Base-by-base conservation (phyloP, 345 rosid genomes). In the Hypericum androsaemum region DNA sequence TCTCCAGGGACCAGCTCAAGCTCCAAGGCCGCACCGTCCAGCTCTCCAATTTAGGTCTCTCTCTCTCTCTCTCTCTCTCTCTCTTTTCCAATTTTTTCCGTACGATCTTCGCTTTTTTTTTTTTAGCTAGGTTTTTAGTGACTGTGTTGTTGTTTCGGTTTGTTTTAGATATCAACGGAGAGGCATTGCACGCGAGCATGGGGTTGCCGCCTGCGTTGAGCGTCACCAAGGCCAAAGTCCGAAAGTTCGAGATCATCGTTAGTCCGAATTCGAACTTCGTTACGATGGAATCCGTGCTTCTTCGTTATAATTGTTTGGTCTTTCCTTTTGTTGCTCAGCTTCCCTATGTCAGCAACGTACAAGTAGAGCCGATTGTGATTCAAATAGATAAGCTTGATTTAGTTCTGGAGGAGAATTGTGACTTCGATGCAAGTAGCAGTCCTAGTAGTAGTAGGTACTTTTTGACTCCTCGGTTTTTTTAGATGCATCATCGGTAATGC, bases 121-220 rank as follows among this genome's bases (percentile, higher is more conserved):
- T 16, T 0, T 7, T 49, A 32, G 22, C 48, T 54, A 11, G 40
- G 46, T 35, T 51, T 32, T 55, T 28, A 35, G 40, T 41, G n/a
- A 40, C 7, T 51, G 4, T 22, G 32, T 22, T 22, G 32, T 22
- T 22, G 4, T 13, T 22, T 22, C 14, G 16, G 5, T n/a, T n/a
- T n/a, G 16, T 6, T 41, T 52, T 62, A 92, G 98, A 92, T 66
- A 81, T 92, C 41, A 88, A 85, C 74, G 98, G 98, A 37, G 98
- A 88, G 41, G 98, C 95, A 55, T 66, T 92, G 77, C 98, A 92
- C 50, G 96, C 98, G 11, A 92, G 98, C 62, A 83, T 92, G 87
- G 97, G 98, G 61, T 67, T 92, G 77, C 97, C 97, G 12, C 95
- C 89, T 7, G 95, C 98, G 3, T 65, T 92, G 74, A 77, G 71